phyloP scores from a whole-genome alignment of 2,329 filamentous ascomycete species.

The Diaporthe batatas region DNA sequence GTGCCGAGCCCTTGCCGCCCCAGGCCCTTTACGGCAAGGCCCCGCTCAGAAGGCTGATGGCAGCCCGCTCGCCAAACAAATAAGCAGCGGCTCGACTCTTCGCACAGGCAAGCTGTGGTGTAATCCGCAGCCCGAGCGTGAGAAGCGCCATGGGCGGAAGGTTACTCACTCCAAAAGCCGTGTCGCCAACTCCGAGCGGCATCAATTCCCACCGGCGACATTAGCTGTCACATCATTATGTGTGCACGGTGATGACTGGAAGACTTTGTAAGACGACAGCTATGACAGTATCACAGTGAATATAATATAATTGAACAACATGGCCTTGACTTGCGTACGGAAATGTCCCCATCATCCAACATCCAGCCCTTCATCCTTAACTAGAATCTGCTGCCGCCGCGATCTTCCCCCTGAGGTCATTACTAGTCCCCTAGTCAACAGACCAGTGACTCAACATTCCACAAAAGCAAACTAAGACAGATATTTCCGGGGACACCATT shows the following conservation, averaged over 20 bases:
- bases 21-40: neutral
- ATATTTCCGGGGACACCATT: neutral
- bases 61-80: neutral
- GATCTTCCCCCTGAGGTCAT: neutral
- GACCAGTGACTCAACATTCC: slow-evolving; percentile 14
- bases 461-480: neutral
- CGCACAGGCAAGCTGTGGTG: neutral
- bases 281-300: neutral
- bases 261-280: neutral
- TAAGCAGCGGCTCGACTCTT: neutral
- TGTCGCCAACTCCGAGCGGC: slow-evolving; percentile 13
- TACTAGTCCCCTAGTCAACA: neutral
- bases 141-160: neutral
- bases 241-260: neutral
- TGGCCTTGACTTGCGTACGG: too few species aligned
- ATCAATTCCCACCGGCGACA: neutral
- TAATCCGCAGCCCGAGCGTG: neutral
- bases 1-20: slow-evolving; percentile 5
- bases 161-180: neutral
- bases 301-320: neutral
- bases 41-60: slow-evolving; percentile 1
- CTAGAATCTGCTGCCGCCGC: neutral
- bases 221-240: neutral
- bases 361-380: neutral
- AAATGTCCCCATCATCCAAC: neutral